Evolutionary conservation across 345 rosid species (phyloP), one percentile per base, ranked within the genome.

Genomic region (Eucalyptus shirleyi): DNA sequence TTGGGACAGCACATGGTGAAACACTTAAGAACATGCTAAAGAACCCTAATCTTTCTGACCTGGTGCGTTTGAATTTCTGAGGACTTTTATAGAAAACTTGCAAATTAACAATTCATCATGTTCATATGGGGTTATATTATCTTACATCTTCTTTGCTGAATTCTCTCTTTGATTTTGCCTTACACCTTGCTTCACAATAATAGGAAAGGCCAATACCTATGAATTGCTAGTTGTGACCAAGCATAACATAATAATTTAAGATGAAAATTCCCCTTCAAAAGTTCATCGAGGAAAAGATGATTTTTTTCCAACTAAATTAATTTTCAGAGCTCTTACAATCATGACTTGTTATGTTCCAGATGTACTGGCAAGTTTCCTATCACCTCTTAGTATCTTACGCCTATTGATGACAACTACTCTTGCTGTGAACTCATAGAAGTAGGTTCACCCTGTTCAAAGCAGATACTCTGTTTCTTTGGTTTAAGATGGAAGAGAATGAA

Each of bases 1-100:
- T 96, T 87, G 96, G 93, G 60, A 95, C 96, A 18, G 96, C 95
- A 90, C 98, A 95, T 42, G 96, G 98, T 90, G 95, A 95, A 91
- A 91, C 90, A 91, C 94, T 96, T 15, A 94, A 92, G 88, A 94
- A 94, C 88, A 93, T 95, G 44, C 93, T 94, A 42, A 96, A 95
- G 92, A 96, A 95, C 88, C 95, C 94, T 56, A 92, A 92, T 28
- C 96, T 95, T 51, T 92, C 94, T 77, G 94, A 94, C 90, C 93
- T 95, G 96, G 98, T 96, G 86, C 77, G 92, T 89, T 40, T 77
- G 30, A 77, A 77, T 77, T 72, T 72, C 85, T 23, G 47, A 77
- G 47, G 47, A 40, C 13, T 77, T 77, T 40, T 40, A 21, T 40
- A 40, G 47, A 40, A 77, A 40, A 77, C 85, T 77, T 37, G 47